Evolutionary conservation across 176 grass and related monocot species (phyloP).

Genomic region (Aegilops tauschii): DNA sequence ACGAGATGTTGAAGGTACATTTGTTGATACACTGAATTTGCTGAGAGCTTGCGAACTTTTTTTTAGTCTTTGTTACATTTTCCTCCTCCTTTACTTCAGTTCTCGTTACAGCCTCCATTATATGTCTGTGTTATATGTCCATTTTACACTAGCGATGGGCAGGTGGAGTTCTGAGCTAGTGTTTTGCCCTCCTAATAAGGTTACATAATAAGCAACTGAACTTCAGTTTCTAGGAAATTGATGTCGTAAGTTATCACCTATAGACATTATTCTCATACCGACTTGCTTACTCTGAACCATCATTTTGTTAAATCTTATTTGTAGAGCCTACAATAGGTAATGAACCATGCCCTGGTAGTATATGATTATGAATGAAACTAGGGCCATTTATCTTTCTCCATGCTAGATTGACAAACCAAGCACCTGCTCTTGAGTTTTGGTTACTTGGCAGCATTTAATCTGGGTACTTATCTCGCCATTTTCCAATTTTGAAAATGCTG

Average conservation of each 20-base stretch:
- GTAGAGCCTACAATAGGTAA: neutral
- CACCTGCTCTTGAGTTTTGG: neutral
- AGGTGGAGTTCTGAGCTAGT: neutral
- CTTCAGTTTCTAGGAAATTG: neutral
- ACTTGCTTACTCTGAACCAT: constrained; percentile 2
- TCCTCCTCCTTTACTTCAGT: neutral
- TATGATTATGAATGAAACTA: neutral
- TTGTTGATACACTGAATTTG: constrained; percentile 24
- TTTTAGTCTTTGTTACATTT: neutral
- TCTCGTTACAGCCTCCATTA: no score
- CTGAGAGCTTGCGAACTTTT: constrained; percentile 8
- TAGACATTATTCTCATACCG: neutral
- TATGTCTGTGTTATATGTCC: neutral
- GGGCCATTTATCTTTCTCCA: neutral
- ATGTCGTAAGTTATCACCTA: neutral
- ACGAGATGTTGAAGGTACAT: constrained; percentile 97
- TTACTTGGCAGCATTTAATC: constrained; percentile 12
- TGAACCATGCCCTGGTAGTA: neutral
- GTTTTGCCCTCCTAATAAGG: neutral
- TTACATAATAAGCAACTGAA: constrained; percentile 8
- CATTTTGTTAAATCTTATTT: neutral
- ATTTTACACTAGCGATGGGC: neutral
- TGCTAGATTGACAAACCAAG: neutral
- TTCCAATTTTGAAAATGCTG: constrained; percentile 16
- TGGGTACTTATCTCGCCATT: constrained; percentile 8